A percentile compares a stretch with the other conserved stretches of the same genome.
phyloP scores from a whole-genome alignment of 2,329 filamentous ascomycete species.

The Aureobasidium sp. region DNA sequence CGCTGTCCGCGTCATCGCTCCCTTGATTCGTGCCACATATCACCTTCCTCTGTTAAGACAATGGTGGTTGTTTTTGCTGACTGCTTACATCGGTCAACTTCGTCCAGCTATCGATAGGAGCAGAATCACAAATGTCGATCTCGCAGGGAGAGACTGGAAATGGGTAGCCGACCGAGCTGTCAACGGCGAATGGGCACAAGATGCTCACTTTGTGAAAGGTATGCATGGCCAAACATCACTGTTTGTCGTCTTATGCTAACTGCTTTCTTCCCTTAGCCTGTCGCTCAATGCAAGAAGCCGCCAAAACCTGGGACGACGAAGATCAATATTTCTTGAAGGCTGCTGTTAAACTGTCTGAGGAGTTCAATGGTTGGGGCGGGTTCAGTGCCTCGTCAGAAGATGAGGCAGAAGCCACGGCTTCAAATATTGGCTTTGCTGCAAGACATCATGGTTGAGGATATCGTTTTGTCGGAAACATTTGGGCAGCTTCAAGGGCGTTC shows the following conservation, averaged over 20 bases:
- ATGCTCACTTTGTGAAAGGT: conserved; percentile 84
- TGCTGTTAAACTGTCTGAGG: conserved; percentile 63
- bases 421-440: neutral
- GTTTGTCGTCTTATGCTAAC: neutral
- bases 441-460: neutral
- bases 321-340: conserved; percentile 58
- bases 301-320: conserved; percentile 64
- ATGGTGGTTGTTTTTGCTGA: conserved; percentile 81
- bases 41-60: conserved; percentile 69
- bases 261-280: conserved; percentile 42
- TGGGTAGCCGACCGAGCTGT: conserved; percentile 66
- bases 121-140: conserved; percentile 50
- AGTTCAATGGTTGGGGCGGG: conserved; percentile 58
- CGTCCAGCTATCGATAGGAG: conserved; percentile 65
- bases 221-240: conserved; percentile 18
- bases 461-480: neutral
- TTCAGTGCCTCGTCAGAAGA: conserved; percentile 3
- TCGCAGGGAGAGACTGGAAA: conserved; percentile 64
- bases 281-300: conserved; percentile 65
- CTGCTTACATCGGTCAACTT: conserved; percentile 66
- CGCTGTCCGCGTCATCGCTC: conserved; percentile 77
- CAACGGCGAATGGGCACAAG: conserved; percentile 56
- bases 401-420: conserved; percentile 2
- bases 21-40: conserved; percentile 62
- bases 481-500: too few species aligned